Conservation (phyloP, 1,284 basidiomycete species). For the Xerocomus nothofagi region DNA sequence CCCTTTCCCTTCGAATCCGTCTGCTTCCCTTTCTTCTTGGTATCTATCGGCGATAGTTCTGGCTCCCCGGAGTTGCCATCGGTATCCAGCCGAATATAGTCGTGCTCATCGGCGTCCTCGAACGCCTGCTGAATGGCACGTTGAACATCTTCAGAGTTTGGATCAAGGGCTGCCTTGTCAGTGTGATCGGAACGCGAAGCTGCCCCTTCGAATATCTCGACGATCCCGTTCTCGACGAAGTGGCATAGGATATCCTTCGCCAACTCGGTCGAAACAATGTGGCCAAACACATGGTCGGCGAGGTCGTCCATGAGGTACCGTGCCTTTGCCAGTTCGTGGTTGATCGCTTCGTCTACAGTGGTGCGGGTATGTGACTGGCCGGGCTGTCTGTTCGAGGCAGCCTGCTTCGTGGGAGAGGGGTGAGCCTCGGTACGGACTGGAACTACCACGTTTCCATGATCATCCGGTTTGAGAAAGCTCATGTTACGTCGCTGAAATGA, state of each 20-base stretch:
- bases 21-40: background rate
- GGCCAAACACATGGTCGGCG: constrained; percentile 12
- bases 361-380: constrained; percentile 1
- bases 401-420: constrained; percentile 5
- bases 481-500: constrained; percentile 6
- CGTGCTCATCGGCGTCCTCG: background rate
- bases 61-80: background rate
- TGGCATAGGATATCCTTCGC: constrained; percentile 3
- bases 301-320: constrained; percentile 12
- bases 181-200: rapidly evolving
- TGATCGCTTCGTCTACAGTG: background rate
- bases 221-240: background rate
- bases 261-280: constrained; percentile 10
- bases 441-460: background rate
- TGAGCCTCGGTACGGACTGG: background rate
- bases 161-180: background rate
- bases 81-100: background rate
- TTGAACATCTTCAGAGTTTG: background rate
- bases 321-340: constrained; percentile 6
- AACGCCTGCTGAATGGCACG: constrained; percentile 5
- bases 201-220: constrained; percentile 1
- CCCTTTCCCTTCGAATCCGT: background rate
- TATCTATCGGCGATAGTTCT: background rate
- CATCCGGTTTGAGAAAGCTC: background rate
- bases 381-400: constrained; percentile 1